Base-by-base conservation (phyloP, 352 stramenopile genomes). In the Pythium guiyangense region DNA sequence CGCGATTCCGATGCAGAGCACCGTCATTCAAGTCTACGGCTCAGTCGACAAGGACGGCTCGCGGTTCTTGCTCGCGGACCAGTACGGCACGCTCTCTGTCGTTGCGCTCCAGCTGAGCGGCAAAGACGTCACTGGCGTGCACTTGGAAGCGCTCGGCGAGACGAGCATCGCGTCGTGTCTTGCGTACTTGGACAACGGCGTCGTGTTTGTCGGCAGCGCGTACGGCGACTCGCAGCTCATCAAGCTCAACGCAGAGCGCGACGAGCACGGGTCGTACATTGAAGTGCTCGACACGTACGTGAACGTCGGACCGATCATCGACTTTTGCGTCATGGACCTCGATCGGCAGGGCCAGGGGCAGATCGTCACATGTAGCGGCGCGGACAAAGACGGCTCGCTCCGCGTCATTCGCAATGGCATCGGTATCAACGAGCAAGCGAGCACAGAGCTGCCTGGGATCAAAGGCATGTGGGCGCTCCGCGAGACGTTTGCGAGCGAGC, bases 321-420 rank as follows among this genome's bases (percentile, higher is more conserved):
- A 99, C 67, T 98, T 99, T 74, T 98, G 96, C 70, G 81, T 99
- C 20, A 96, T 98, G 66, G 93, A 98, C 56, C 79, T 97, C 18
- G 93, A 98, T 58, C 83, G 92, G 3, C 91, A 98, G 58, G 84
- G 86, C 9, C 96, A 99, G 67, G 92, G 89, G 2, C 90, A 98
- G 70, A 96, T 98, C 43, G 97, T 99, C 8, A 99, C 97, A 3
- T 98, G 94, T 64, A 98, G 90, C 62, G 97, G 97, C 14, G 92
- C 90, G 11, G 96, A 95, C 58, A 97, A 97, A 55, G 94, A 98
- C 48, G 96, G 96, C 25, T 98, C 89, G 31, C 63, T 99, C 40
- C 92, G 96, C 42, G 84, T 99, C n/a, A 97, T 99, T 48, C 91
- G 96, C 18, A 99, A 99, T 62, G 97, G 97, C n/a, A 98, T 99